Percentiles rank a stretch among this genome's conserved stretches.
phyloP scores from a whole-genome alignment of 2,329 filamentous ascomycete species.

The Dactylellina haptotyla region DNA sequence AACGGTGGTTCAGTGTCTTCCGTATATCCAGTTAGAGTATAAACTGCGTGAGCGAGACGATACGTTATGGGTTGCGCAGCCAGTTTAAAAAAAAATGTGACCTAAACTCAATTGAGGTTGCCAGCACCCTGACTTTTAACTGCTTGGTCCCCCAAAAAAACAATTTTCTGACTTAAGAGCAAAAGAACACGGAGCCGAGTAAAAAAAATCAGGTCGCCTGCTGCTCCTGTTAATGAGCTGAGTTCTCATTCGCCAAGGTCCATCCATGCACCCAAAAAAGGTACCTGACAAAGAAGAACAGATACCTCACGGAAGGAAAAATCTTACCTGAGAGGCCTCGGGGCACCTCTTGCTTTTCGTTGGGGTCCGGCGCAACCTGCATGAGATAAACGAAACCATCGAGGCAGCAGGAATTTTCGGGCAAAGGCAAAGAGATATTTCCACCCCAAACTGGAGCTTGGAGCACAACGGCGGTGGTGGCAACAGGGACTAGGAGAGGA shows the following conservation, averaged over 20 bases:
- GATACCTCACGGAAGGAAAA: conserved; percentile 42
- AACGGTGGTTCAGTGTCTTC: conserved; percentile 29
- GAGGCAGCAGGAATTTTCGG: conserved; percentile 23
- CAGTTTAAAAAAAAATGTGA: conserved; percentile 47
- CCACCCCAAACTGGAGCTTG: conserved; percentile 24
- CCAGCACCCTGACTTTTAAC: conserved; percentile 54
- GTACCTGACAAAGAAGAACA: conserved; percentile 51
- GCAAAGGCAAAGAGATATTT: conserved; percentile 22
- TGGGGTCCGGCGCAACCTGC: conserved; percentile 31
- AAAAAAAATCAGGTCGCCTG: conserved; percentile 48
- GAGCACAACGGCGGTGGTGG: conserved; percentile 35
- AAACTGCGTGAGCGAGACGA: conserved; percentile 45
- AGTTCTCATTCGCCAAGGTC: conserved; percentile 53
- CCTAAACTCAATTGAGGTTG: conserved; percentile 45
- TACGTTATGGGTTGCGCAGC: conserved; percentile 53
- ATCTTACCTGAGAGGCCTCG: conserved; percentile 42
- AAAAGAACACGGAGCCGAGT: conserved; percentile 50
- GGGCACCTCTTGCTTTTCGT: conserved; percentile 45
- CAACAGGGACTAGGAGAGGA: conserved; percentile 31
- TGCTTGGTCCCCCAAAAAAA: conserved; percentile 52
- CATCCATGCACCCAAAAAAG: conserved; percentile 50
- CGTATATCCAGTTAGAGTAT: conserved; percentile 53
- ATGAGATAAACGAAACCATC: conserved; percentile 41
- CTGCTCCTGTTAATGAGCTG: conserved; percentile 47
- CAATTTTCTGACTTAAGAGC: conserved; percentile 49